Evolutionary conservation across 2,329 filamentous ascomycete genomes (phyloP).

Genomic region (Aspergillus clavatus): DNA sequence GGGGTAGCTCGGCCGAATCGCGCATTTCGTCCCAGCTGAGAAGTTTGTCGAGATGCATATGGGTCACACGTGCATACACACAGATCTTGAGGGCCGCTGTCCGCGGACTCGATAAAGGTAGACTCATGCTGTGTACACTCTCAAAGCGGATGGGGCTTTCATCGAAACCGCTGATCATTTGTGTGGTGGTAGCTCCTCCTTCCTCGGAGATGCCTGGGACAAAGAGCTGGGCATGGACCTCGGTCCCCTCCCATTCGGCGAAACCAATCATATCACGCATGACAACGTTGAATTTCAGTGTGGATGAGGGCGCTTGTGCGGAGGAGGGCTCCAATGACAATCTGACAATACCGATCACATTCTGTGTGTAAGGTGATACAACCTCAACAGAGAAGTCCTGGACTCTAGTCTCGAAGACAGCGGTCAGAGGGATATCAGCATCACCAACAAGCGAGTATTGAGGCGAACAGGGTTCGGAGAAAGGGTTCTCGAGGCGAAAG

Average conservation of each 20-base stretch:
- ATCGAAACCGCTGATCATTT: conserved; percentile 90
- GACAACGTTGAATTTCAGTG: conserved; percentile 95
- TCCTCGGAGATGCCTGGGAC: conserved; percentile 85
- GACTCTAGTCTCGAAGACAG: conserved; percentile 89
- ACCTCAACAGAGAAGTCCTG: conserved; percentile 93
- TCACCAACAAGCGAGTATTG: conserved; percentile 91
- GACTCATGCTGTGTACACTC: conserved; percentile 96
- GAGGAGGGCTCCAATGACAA: conserved; percentile 90
- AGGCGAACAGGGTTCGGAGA: conserved; percentile 84
- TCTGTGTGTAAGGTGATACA: conserved; percentile 84
- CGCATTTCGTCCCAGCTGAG: conserved; percentile 99
- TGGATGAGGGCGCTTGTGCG: conserved; percentile 84
- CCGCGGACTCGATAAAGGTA: conserved; percentile 71
- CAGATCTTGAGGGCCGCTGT: conserved; percentile 76
- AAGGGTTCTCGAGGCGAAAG: conserved; percentile 87
- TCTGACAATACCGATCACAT: conserved; percentile 84
- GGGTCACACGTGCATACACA: conserved; percentile 83
- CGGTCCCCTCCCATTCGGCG: conserved; percentile 87
- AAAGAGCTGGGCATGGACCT: conserved; percentile 96
- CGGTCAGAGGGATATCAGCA: conserved; percentile 82
- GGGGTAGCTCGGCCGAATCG: conserved; percentile 57
- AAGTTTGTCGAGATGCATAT: conserved; percentile 94
- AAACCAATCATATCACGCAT: conserved; percentile 97
- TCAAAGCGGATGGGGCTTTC: conserved; percentile 90
- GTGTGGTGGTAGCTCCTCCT: conserved; percentile 87